Percentiles rank a stretch among this genome's conserved stretches.
These are phyloP conservation scores for Monosporascus sp. DNA, from an alignment of 2,329 filamentous ascomycete species.

Conservation along the genomic window DNA sequence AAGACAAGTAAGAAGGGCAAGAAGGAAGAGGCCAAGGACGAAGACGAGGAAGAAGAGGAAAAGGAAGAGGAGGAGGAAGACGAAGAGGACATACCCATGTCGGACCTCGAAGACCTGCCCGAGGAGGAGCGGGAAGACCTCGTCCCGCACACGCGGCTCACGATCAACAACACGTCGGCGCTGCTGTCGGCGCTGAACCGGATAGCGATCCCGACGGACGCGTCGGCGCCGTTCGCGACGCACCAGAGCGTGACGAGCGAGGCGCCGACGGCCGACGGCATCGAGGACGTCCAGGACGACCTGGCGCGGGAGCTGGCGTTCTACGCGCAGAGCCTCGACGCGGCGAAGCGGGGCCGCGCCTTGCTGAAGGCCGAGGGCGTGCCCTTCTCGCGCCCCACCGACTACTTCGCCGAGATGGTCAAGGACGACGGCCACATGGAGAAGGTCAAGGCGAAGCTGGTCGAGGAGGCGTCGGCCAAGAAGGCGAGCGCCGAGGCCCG, in stretches of 20 bases:
- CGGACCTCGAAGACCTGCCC: conserved; percentile 72
- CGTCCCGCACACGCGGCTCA: conserved; percentile 84
- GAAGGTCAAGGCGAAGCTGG: conserved; percentile 86
- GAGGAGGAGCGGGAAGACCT: conserved; percentile 83
- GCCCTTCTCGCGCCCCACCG: conserved; percentile 80
- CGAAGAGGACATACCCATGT: conserved; percentile 84
- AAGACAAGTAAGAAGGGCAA: conserved; percentile 27
- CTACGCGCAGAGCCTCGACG: conserved; percentile 82
- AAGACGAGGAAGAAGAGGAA: conserved; percentile 56
- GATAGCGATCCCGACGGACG: conserved; percentile 63
- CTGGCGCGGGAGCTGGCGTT: conserved; percentile 88
- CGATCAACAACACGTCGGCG: conserved; percentile 93
- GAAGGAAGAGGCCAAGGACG: conserved; percentile 41
- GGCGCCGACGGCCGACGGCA: conserved; percentile 58
- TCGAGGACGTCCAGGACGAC: conserved; percentile 85
- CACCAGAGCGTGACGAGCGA: conserved; percentile 72
- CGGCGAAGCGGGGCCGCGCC: conserved; percentile 67
- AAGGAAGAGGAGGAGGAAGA: conserved; percentile 70
- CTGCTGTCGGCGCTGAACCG: conserved; percentile 76
- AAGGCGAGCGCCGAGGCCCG: conserved; percentile 89
- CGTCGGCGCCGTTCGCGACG: conserved; percentile 70
- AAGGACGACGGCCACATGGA: conserved; percentile 99
- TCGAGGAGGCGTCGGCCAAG: conserved; percentile 87
- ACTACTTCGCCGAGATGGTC: conserved; percentile 99
- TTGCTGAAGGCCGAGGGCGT: conserved; percentile 76